phyloP scores from a whole-genome alignment of 2,329 filamentous ascomycete species.

The Botrytis elliptica region DNA sequence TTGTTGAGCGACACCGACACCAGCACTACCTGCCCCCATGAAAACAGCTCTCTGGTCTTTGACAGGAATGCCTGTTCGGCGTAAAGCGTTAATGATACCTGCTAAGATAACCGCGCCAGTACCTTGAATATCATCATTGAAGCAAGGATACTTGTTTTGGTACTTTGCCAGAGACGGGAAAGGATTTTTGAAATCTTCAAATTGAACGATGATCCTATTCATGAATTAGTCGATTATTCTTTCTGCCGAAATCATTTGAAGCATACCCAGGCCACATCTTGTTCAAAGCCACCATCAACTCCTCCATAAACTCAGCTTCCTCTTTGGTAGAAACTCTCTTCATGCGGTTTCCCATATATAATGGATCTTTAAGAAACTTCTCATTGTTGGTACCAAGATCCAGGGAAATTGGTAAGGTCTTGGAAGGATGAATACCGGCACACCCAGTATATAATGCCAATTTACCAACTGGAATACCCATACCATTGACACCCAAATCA shows the following conservation, averaged over 20 bases:
- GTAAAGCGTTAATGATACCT: slow-evolving; percentile 72
- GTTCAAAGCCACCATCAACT: slow-evolving; percentile 66
- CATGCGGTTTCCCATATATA: slow-evolving; percentile 74
- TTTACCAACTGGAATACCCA: slow-evolving; percentile 82
- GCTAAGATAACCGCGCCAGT: slow-evolving; percentile 85
- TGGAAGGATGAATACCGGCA: slow-evolving; percentile 77
- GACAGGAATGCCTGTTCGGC: slow-evolving; percentile 64
- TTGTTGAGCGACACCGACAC: slow-evolving; percentile 82
- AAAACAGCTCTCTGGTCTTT: slow-evolving; percentile 69
- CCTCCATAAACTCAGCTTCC: slow-evolving; percentile 75
- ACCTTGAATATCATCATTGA: slow-evolving; percentile 89
- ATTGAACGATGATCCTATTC: slow-evolving; percentile 53
- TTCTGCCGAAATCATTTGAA: slow-evolving; percentile 53
- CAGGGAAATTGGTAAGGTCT: slow-evolving; percentile 77
- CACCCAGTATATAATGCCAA: slow-evolving; percentile 78
- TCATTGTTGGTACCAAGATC: slow-evolving; percentile 86
- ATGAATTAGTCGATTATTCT: slow-evolving; percentile 40
- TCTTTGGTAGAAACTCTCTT: slow-evolving; percentile 64
- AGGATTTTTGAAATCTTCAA: slow-evolving; percentile 69
- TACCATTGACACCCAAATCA: slow-evolving; percentile 80
- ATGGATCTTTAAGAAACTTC: slow-evolving; percentile 66
- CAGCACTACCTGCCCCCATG: slow-evolving; percentile 79
- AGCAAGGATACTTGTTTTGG: slow-evolving; percentile 72
- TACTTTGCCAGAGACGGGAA: slow-evolving; percentile 65
- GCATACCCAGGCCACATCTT: slow-evolving; percentile 71